Base-by-base conservation (phyloP, 164 flowering plant species). In the Vitis rotundifolia region DNA sequence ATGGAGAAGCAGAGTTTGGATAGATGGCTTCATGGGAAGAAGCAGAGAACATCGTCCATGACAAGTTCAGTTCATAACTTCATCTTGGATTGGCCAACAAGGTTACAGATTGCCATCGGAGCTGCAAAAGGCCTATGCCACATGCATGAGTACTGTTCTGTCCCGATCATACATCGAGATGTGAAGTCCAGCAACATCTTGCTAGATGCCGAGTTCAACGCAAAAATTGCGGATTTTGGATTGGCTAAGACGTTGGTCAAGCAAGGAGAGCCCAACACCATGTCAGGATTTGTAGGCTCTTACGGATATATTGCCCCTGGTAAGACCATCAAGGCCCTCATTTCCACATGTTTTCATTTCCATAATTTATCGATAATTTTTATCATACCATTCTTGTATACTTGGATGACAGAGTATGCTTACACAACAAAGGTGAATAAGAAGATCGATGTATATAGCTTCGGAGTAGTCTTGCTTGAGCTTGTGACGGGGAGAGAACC, bases 261-360 rank as follows among this genome's bases (percentile, higher is more conserved):
- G 79, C 76, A 57, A 1, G 91, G 86, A 11, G 86, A 84, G 1
- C 1, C 83, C 5, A 72, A 84, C 37, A 82, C 94, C 0, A 80
- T 87, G 84, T 91, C 98, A 18, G 82, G 82, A 1, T 79, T 92
- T 1, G 97, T 90, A 1, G 97, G 98, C 49, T 87, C 98, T 29
- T 82, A 87, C 22, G 98, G 98, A 4, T 94, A 94, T 75, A 70
- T 94, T 10, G 95, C 98, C 48, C 98, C 98, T 22, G 98, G 98
- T 91, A 71, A 82, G 67, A 52, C 22, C 22, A 44, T 31, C 44
- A 31, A 31, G 44, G 5, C 44, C 6, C 44, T 3, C 5, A 0
- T 3, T 7, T 7, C 5, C 6, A 7, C 44, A 31, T 31, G 44
- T 31, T 31, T 29, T 7, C 63, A n/a, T 28, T n/a, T 28, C 47